Evolutionary conservation across 2,329 filamentous ascomycete species (phyloP).

Genomic region (Cercospora zeae-maydis): DNA sequence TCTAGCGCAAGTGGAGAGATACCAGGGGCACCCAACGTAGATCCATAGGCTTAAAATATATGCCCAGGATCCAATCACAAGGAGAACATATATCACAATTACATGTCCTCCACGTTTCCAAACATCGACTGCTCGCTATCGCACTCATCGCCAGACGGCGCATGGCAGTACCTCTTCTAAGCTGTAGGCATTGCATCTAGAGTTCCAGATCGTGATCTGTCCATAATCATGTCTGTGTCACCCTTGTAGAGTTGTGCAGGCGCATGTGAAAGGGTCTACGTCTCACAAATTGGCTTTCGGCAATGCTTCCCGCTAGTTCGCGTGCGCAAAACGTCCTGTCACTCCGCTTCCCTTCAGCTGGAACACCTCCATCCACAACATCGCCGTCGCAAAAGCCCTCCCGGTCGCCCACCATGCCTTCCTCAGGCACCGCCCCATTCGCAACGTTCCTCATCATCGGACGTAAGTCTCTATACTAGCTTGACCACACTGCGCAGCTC

Average conservation of each 20-base stretch:
- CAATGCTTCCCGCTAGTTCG: neutral
- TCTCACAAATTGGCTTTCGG: slow-evolving; percentile 1
- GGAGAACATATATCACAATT: neutral
- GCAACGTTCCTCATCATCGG: slow-evolving; percentile 96
- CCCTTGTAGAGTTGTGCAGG: neutral
- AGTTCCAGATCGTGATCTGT: neutral
- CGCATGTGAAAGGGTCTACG: neutral
- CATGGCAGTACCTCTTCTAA: neutral
- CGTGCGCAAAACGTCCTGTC: neutral
- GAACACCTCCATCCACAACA: neutral
- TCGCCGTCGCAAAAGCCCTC: neutral
- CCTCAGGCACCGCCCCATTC: slow-evolving; percentile 55
- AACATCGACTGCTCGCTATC: neutral
- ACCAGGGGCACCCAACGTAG: neutral
- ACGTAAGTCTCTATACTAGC: slow-evolving; percentile 62
- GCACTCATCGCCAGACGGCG: neutral
- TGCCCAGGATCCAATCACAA: neutral
- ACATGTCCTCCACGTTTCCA: neutral
- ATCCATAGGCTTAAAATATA: neutral
- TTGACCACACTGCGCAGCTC: too few relatives aligned
- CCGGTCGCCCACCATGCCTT: slow-evolving; percentile 27
- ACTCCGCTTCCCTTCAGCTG: neutral
- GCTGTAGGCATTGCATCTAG: neutral
- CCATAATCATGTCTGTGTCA: neutral
- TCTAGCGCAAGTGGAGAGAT: neutral